Percentiles rank a stretch among this genome's conserved stretches.
Conservation (phyloP, 2,329 filamentous ascomycete species). For the Calycina marina region DNA sequence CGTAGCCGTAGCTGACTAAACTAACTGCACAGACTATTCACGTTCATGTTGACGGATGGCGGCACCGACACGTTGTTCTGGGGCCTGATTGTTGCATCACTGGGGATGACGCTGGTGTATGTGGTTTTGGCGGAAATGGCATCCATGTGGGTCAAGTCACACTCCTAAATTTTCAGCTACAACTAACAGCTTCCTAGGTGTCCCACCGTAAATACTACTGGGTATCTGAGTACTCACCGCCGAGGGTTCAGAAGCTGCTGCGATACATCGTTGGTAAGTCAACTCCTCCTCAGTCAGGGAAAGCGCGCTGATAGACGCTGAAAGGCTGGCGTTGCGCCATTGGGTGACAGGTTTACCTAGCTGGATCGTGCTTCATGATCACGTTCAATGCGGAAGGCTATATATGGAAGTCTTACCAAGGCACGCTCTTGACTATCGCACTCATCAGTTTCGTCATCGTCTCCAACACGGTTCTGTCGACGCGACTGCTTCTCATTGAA, state of each 20-base stretch:
- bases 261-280: slow-evolving; percentile 32
- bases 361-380: slow-evolving; percentile 39
- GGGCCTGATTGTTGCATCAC: slow-evolving; percentile 20
- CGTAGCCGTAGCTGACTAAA: not conserved
- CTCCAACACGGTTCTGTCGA: slow-evolving; percentile 27
- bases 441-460: slow-evolving; percentile 26
- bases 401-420: slow-evolving; percentile 25
- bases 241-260: slow-evolving; percentile 33
- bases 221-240: slow-evolving; percentile 38
- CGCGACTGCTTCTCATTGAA: slow-evolving; percentile 27
- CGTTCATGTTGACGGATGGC: slow-evolving; percentile 9
- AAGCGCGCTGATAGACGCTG: not conserved
- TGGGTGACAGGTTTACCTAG: slow-evolving; percentile 64
- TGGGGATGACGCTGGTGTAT: slow-evolving; percentile 16
- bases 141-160: slow-evolving; percentile 16
- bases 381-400: slow-evolving; percentile 22
- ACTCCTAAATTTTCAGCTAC: no score
- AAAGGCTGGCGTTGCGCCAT: slow-evolving; percentile 38
- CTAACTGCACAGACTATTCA: slow-evolving; percentile 1
- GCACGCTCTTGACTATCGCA: slow-evolving; percentile 27
- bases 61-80: slow-evolving; percentile 24
- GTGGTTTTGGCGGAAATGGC: slow-evolving; percentile 16
- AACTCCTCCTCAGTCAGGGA: not conserved
- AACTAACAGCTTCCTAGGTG: slow-evolving; percentile 30
- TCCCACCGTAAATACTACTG: slow-evolving; percentile 36